Conservation (phyloP, 2,329 filamentous ascomycete species). For the Cercospora citrullina region DNA sequence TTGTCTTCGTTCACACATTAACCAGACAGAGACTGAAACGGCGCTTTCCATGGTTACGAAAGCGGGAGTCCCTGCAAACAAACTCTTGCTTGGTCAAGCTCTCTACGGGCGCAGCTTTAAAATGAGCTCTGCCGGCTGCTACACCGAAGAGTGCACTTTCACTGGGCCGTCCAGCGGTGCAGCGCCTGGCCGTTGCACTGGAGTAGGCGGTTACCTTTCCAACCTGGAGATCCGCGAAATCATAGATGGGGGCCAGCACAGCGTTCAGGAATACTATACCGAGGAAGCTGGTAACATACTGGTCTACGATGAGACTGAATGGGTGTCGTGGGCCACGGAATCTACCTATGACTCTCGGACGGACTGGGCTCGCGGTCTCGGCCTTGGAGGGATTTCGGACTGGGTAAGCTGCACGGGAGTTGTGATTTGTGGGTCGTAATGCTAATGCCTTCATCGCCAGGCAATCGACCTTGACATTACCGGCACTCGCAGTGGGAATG, state of each 20-base stretch:
- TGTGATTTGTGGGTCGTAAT: background rate
- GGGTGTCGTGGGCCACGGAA: constrained; percentile 31
- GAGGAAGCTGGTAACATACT: constrained; percentile 14
- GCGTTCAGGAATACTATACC: constrained; percentile 3
- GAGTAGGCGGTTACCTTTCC: constrained; percentile 7
- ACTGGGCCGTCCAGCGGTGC: constrained; percentile 34
- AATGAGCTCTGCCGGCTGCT: constrained; percentile 36
- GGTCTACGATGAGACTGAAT: constrained; percentile 29
- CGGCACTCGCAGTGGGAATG: constrained; percentile 6
- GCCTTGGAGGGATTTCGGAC: constrained; percentile 40
- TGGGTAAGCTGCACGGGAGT: constrained; percentile 34
- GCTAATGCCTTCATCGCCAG: background rate
- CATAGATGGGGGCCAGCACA: background rate
- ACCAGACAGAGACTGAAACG: constrained; percentile 30
- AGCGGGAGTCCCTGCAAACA: constrained; percentile 22
- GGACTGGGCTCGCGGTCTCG: constrained; percentile 27
- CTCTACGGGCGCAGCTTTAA: constrained; percentile 44
- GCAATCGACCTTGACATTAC: constrained; percentile 35
- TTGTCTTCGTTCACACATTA: constrained; percentile 38
- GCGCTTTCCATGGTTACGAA: constrained; percentile 27
- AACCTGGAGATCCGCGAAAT: constrained; percentile 13
- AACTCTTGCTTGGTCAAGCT: constrained; percentile 42
- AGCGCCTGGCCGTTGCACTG: constrained; percentile 33
- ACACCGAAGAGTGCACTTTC: constrained; percentile 31
- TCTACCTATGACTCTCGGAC: constrained; percentile 31